A percentile compares a stretch with the other conserved stretches of the same genome.
phyloP scores from a whole-genome alignment of 2,329 filamentous ascomycete genomes.

The Epichloe typhina region DNA sequence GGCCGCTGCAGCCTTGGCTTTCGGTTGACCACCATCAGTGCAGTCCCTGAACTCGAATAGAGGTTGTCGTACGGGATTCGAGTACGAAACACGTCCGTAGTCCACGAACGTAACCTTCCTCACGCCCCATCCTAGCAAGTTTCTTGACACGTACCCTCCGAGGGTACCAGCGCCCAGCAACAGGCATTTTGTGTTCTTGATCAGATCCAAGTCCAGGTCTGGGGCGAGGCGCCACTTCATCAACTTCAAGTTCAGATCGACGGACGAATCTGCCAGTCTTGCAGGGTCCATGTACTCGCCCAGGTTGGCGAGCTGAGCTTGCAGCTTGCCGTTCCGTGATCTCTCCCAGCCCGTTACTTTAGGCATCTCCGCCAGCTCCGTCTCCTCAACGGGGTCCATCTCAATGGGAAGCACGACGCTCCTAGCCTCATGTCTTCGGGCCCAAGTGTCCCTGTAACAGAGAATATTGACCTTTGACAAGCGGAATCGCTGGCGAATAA shows the following conservation, averaged over 20 bases:
- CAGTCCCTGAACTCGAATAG: slow-evolving; percentile 88
- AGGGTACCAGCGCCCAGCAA: slow-evolving; percentile 86
- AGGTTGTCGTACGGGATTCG: slow-evolving; percentile 90
- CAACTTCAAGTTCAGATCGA: slow-evolving; percentile 90
- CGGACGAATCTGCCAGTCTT: slow-evolving; percentile 79
- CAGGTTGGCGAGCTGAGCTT: slow-evolving; percentile 65
- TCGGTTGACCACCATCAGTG: slow-evolving; percentile 67
- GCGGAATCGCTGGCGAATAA: slow-evolving; percentile 71
- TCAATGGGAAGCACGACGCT: slow-evolving; percentile 64
- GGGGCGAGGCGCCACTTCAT: slow-evolving; percentile 99
- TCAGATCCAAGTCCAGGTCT: slow-evolving; percentile 70
- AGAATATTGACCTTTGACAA: slow-evolving; percentile 69
- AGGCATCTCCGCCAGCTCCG: slow-evolving; percentile 47
- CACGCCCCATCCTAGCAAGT: slow-evolving; percentile 90
- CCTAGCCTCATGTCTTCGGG: slow-evolving; percentile 62
- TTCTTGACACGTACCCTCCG: slow-evolving; percentile 85
- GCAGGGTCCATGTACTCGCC: slow-evolving; percentile 88
- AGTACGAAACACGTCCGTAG: slow-evolving; percentile 85
- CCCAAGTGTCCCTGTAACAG: slow-evolving; percentile 77
- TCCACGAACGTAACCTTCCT: slow-evolving; percentile 93
- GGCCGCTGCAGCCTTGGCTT: slow-evolving; percentile 69
- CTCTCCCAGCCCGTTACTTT: slow-evolving; percentile 95
- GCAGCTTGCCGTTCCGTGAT: slow-evolving; percentile 63
- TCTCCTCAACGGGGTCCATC: slow-evolving; percentile 34
- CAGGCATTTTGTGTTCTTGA: slow-evolving; percentile 82